Evolutionary conservation across 2,329 filamentous ascomycete species (phyloP).

Genomic region (Xylariaceae sp.): DNA sequence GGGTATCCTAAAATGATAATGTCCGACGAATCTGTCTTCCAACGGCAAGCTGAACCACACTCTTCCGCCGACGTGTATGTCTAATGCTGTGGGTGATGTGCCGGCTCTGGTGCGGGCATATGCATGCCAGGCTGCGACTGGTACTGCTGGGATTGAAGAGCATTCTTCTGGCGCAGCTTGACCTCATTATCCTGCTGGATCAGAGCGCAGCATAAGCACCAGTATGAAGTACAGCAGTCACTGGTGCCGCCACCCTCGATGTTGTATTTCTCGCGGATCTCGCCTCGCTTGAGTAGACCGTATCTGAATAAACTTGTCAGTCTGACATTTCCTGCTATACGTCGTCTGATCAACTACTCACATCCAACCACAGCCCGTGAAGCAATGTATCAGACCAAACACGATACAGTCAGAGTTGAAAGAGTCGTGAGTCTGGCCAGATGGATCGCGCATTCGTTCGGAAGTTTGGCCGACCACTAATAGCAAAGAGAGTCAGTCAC

Average conservation of each 20-base stretch:
- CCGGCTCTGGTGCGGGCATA: constrained; percentile 22
- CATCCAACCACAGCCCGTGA: constrained; percentile 32
- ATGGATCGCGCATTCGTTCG: constrained; percentile 31
- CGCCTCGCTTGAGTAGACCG: constrained; percentile 41
- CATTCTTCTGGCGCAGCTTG: constrained; percentile 23
- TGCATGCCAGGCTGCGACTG: constrained; percentile 32
- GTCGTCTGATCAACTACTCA: constrained; percentile 17
- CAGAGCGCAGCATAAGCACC: constrained; percentile 45
- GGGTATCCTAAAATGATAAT: no score
- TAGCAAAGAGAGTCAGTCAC: constrained; percentile 3
- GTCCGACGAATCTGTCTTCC: no score
- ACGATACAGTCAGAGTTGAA: constrained; percentile 32
- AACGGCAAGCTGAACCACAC: no score
- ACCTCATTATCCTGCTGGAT: constrained; percentile 48
- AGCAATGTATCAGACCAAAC: constrained; percentile 23
- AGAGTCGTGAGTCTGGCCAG: constrained; percentile 27
- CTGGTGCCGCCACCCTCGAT: constrained; percentile 41
- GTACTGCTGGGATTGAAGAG: constrained; percentile 30
- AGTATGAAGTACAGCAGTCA: constrained; percentile 43
- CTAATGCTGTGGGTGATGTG: constrained; percentile 19
- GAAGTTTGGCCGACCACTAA: constrained; percentile 29
- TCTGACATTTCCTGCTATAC: no score
- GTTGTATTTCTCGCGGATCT: constrained; percentile 42
- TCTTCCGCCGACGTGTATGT: not conserved
- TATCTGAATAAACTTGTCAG: constrained; percentile 34